Evolutionary conservation across 257 asterid species (phyloP).

Genomic region (Fraxinus pennsylvanica): DNA sequence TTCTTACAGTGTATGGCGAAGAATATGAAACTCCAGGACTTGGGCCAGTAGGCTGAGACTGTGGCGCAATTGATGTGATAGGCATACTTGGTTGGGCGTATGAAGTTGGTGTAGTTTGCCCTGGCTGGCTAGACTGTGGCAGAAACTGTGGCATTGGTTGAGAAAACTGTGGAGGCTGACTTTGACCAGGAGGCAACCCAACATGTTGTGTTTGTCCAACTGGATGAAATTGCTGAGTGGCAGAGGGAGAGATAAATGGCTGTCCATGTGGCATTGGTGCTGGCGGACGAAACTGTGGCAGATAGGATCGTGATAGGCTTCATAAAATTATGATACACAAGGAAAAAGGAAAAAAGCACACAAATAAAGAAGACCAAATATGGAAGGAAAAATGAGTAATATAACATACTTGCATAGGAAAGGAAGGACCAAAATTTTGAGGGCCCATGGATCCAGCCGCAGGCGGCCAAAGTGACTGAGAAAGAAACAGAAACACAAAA

Average conservation of each 20-base stretch:
- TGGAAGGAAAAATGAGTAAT: neutral
- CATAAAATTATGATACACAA: neutral
- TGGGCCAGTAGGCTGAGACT: slow-evolving; percentile 50
- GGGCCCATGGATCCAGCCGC: slow-evolving; percentile 68
- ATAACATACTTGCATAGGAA: slow-evolving; percentile 69
- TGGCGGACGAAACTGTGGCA: slow-evolving; percentile 66
- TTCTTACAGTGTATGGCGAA: slow-evolving; percentile 66
- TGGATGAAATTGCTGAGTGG: slow-evolving; percentile 69
- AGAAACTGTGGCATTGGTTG: slow-evolving; percentile 74
- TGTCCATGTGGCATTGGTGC: slow-evolving; percentile 63
- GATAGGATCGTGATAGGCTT: slow-evolving; percentile 24
- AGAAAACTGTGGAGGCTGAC: slow-evolving; percentile 66
- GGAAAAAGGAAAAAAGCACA: neutral
- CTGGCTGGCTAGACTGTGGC: slow-evolving; percentile 57
- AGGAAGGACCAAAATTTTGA: slow-evolving; percentile 61
- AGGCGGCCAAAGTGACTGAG: slow-evolving; percentile 66
- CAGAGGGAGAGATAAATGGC: slow-evolving; percentile 52
- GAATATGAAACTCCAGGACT: slow-evolving; percentile 60
- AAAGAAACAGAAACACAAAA: slow-evolving; percentile 23
- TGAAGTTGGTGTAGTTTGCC: slow-evolving; percentile 51
- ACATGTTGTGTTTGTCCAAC: slow-evolving; percentile 56
- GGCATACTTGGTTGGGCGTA: slow-evolving; percentile 63
- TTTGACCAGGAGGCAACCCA: slow-evolving; percentile 66
- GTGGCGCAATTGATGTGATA: slow-evolving; percentile 51
- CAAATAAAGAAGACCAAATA: slow-evolving; percentile 13